Base-by-base conservation (phyloP, 306 rosid genomes). In the Chamaecrista fasciculata region DNA sequence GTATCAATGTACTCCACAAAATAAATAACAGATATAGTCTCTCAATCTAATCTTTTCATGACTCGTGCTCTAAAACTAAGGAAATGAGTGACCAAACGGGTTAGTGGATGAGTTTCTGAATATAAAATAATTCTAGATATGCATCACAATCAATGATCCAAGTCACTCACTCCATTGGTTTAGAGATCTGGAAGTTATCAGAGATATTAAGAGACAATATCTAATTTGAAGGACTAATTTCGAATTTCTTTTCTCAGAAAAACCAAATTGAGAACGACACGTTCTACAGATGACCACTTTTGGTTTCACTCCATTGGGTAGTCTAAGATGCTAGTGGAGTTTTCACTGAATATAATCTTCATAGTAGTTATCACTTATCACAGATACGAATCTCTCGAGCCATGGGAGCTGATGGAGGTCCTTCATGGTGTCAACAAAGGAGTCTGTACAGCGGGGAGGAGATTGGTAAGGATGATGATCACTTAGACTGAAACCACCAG, bases 321-420 rank as follows among this genome's bases (percentile, higher is more conserved):
- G 77, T 49, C 61, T 69, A 81, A 37, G 69, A 71, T 62, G 40
- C 58, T 48, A 60, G 76, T 42, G 48, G 36, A 4, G 46, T 61
- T 84, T 90, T 84, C n/a, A 93, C 64, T 84, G 93, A 60, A 82
- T 82, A 64, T 80, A 90, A 73, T 94, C 97, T 64, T 94, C 97
- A 20, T 88, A 85, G 78, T 88, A 94, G 84, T 81, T 85, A 74
- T 94, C 97, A 58, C 96, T 94, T 75, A 90, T 94, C 70, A 88
- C 97, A 12, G 97, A 94, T 71, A 90, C 98, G 21, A 94, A 90
- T 72, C 92, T 86, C 86, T 94, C 97, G 0, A 94, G 92, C 98
- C 98, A 94, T 1, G 98, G 98, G 70, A 94, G 94, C 83, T 94
- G 98, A 78, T 88, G 91, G 28, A 94, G 93, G 80, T 90, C 98